Evolutionary conservation across 352 stramenopile species (phyloP), one percentile per base, ranked within the genome.

Genomic region (Pythium scleroteichum): DNA sequence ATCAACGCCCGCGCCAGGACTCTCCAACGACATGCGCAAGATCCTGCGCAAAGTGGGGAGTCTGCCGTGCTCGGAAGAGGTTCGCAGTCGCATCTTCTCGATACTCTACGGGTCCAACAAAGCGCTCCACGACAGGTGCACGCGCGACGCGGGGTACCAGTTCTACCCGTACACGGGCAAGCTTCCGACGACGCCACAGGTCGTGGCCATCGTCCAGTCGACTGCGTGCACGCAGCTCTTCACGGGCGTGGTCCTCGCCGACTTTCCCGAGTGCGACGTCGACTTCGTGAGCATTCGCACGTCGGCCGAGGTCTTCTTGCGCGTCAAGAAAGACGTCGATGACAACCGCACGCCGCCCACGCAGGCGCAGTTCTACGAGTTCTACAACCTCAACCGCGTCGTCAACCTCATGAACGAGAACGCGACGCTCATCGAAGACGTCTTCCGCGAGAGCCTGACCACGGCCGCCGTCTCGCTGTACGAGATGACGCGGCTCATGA

Each of bases 151-250:
- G 23, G 68, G 74, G 58, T 88, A 87, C 67, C 74, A 83, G 66
- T 78, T 88, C 46, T 88, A 85, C 54, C 79, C 79, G 13, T 87
- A 78, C 65, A 65, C 79, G 12, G 76, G 75, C 12, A 73, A 64
- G 26, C 69, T 82, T 6, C 79, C 79, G 14, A 80, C 72, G 17
- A 55, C 72, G 1, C 38, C 22, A 23, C 68, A 88, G 59, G 67
- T 83, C 22, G 27, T 73, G 19, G 54, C 50, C n/a, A 81, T 79
- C 50, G 68, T 71, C 4, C 58, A 61, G 26, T 84, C 73, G 9
- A 72, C 54, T 2, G 65, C 72, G 4, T 87, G 79, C 35, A 63
- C 58, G 53, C 38, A 63, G 23, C 38, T 68, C 38, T 50, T 49
- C 19, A 50, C 53, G 1, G 61, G 53, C 12, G 53, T 35, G 23